Conservation (phyloP, 768 basidiomycete genomes). For the Coprinellus micaceus region DNA sequence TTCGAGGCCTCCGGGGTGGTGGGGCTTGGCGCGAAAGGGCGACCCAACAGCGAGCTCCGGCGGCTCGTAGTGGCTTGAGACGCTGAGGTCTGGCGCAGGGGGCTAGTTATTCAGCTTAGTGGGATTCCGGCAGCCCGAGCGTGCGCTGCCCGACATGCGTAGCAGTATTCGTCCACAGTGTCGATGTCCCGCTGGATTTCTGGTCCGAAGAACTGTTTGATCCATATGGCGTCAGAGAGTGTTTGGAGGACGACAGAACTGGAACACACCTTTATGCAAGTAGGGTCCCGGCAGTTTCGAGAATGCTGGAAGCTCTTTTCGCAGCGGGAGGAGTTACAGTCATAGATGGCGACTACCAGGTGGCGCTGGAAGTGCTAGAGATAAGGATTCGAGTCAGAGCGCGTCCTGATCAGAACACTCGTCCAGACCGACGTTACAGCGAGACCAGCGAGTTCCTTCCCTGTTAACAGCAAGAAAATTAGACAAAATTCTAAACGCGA, state of each 20-base stretch:
- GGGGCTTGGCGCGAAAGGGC: background rate
- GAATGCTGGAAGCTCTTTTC: conserved; percentile 62
- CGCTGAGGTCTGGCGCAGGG: background rate
- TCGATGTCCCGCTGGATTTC: conserved; percentile 71
- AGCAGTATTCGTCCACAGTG: conserved; percentile 68
- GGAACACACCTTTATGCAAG: conserved; percentile 54
- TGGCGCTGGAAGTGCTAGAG: conserved; percentile 77
- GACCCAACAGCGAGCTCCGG: background rate
- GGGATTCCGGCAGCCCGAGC: conserved; percentile 26
- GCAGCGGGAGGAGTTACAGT: conserved; percentile 65
- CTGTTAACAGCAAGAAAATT: conserved; percentile 33
- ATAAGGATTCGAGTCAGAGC: no score
- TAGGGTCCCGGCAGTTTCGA: conserved; percentile 47
- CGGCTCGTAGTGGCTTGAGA: background rate
- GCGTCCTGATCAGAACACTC: conserved; percentile 1
- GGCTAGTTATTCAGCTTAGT: background rate
- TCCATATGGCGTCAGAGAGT: background rate
- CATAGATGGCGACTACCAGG: conserved; percentile 66
- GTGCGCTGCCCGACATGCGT: conserved; percentile 60
- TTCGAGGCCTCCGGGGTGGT: background rate
- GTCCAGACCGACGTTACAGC: conserved; percentile 54
- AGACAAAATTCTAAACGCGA: no score
- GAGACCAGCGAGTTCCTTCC: conserved; percentile 73
- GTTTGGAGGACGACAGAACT: background rate
- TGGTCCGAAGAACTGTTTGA: conserved; percentile 56